A percentile compares a stretch with the other conserved stretches of the same genome.
phyloP scores from a whole-genome alignment of 2,329 filamentous ascomycete genomes.

The Neopestalotiopsis clavispora region DNA sequence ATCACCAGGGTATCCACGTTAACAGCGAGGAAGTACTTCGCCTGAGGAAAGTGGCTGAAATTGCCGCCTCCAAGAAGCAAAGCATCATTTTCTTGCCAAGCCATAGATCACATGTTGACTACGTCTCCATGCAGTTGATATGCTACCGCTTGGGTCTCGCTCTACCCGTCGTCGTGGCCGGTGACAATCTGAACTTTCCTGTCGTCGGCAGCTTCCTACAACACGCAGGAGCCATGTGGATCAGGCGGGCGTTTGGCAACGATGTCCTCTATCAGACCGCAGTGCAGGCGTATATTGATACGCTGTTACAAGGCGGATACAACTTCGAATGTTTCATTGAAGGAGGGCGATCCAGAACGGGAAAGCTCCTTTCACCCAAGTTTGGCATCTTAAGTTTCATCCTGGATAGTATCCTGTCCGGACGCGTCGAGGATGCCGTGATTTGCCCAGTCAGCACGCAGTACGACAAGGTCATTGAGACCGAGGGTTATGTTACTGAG shows the following conservation, averaged over 20 bases:
- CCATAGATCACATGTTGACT: slow-evolving; percentile 94
- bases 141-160: slow-evolving; percentile 92
- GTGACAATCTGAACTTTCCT: slow-evolving; percentile 96
- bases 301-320: slow-evolving; percentile 84
- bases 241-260: slow-evolving; percentile 88
- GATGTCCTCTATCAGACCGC: slow-evolving; percentile 88
- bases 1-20: slow-evolving; percentile 95
- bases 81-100: slow-evolving; percentile 96
- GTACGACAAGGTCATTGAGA: slow-evolving; percentile 99
- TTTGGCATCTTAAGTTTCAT: slow-evolving; percentile 95
- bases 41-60: slow-evolving; percentile 79
- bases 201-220: slow-evolving; percentile 89
- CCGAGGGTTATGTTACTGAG: slow-evolving; percentile 94
- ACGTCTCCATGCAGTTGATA: slow-evolving; percentile 91
- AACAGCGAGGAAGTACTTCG: slow-evolving; percentile 91
- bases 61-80: slow-evolving; percentile 85
- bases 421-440: slow-evolving; percentile 86
- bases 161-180: slow-evolving; percentile 89
- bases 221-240: slow-evolving; percentile 95
- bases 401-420: slow-evolving; percentile 86
- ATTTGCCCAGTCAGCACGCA: slow-evolving; percentile 97
- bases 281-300: slow-evolving; percentile 97
- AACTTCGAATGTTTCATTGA: slow-evolving; percentile 99
- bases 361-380: slow-evolving; percentile 91
- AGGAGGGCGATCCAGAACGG: slow-evolving; percentile 88